Percentiles rank a stretch among this genome's conserved stretches.
These are phyloP conservation scores for Cicer bijugum DNA, from an alignment of 306 rosid genomes.

Conservation along the genomic window DNA sequence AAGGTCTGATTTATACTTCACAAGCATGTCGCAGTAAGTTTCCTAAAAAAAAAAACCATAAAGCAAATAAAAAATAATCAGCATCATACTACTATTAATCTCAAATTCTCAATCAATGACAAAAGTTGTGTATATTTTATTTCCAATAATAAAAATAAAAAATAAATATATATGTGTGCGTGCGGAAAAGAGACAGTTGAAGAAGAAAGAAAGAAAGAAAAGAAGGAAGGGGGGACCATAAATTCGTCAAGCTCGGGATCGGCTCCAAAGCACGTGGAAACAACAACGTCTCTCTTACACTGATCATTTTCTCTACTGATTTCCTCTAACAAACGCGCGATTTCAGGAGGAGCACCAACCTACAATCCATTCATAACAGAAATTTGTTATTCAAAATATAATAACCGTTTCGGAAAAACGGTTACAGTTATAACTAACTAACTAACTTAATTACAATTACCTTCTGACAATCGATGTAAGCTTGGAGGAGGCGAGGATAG, in stretches of 20 bases:
- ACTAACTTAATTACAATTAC: slow-evolving; percentile 44
- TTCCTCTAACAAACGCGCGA: slow-evolving; percentile 75
- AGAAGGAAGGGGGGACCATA: slow-evolving; percentile 71
- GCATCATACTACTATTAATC: not conserved
- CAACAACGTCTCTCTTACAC: slow-evolving; percentile 58
- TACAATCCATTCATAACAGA: slow-evolving; percentile 5
- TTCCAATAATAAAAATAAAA: not conserved
- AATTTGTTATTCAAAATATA: not conserved
- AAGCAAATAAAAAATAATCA: not conserved
- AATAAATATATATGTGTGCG: slow-evolving; percentile 2
- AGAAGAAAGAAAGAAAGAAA: slow-evolving; percentile 31
- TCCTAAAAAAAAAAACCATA: slow-evolving; percentile 55
- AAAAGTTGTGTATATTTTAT: slow-evolving; percentile 36
- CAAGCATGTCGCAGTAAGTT: slow-evolving; percentile 82
- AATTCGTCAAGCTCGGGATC: slow-evolving; percentile 99
- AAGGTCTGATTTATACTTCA: slow-evolving; percentile 86
- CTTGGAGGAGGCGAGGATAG: slow-evolving; percentile 85
- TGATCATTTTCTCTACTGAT: slow-evolving; percentile 73
- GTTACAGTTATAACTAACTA: not conserved
- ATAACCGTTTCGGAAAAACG: slow-evolving; percentile 23
- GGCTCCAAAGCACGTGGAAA: slow-evolving; percentile 91
- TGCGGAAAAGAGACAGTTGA: not conserved
- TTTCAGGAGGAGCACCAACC: slow-evolving; percentile 99
- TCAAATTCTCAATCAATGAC: slow-evolving; percentile 34
- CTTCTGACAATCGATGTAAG: slow-evolving; percentile 96